Evolutionary conservation across 2,329 filamentous ascomycete genomes (phyloP).

Genomic region (Fusarium marasasianum): DNA sequence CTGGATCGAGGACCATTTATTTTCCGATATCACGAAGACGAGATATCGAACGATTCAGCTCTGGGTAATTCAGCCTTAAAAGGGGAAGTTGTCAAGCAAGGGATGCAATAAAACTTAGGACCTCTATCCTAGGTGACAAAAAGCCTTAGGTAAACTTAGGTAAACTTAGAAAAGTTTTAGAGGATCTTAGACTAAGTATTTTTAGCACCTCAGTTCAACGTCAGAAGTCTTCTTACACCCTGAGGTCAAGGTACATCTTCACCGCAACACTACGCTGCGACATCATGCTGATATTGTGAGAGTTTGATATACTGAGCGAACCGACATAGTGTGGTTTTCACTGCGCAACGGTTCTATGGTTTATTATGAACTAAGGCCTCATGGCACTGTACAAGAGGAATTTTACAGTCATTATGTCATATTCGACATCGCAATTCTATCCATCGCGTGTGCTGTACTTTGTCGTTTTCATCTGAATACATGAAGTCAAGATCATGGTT

Average conservation of each 20-base stretch:
- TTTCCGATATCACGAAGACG: constrained; percentile 23
- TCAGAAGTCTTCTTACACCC: no score
- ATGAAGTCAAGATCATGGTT: neutral
- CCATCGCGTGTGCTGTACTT: neutral
- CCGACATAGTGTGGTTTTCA: neutral
- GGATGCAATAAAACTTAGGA: no score
- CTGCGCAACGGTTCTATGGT: neutral
- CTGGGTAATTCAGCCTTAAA: constrained; percentile 6
- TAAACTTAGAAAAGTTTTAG: no score
- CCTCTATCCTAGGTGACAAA: no score
- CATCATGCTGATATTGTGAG: neutral
- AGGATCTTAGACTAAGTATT: no score
- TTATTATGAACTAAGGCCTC: neutral
- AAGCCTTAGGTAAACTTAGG: no score
- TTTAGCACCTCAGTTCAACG: no score
- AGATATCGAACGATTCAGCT: constrained; percentile 30
- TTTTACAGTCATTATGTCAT: neutral
- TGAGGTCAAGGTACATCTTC: neutral
- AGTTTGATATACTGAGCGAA: neutral
- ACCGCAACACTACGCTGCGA: neutral
- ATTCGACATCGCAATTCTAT: neutral
- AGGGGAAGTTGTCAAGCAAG: neutral
- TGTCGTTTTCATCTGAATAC: neutral
- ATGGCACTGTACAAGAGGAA: neutral
- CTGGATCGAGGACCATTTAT: constrained; percentile 7